A percentile compares a stretch with the other conserved stretches of the same genome.
These are phyloP conservation scores for Fusarium mexicanum DNA, from an alignment of 2,329 filamentous ascomycete genomes.

Conservation along the genomic window DNA sequence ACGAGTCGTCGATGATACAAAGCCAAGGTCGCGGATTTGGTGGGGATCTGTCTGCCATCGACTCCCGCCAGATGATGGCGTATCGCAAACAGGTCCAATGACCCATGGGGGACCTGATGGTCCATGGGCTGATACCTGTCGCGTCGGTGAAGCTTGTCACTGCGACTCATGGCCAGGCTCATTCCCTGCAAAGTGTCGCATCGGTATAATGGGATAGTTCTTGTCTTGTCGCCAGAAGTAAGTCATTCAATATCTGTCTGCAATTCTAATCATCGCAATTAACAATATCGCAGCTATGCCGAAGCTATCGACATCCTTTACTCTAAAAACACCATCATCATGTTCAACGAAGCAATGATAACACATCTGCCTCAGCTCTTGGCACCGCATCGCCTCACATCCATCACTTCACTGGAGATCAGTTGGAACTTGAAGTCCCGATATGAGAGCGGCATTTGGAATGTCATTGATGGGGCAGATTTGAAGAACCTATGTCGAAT, in stretches of 20 bases:
- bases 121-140: background rate
- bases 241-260: accelerated
- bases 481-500: accelerated
- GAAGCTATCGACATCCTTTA: background rate
- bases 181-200: background rate
- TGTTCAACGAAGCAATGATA: background rate
- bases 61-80: background rate
- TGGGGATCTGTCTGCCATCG: background rate
- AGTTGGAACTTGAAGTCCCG: background rate
- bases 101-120: background rate
- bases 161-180: background rate
- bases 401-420: background rate
- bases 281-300: background rate
- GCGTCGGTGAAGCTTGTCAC: background rate
- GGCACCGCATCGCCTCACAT: background rate
- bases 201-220: background rate
- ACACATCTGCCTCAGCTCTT: background rate
- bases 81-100: background rate
- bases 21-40: background rate
- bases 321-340: background rate
- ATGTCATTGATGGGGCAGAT: background rate
- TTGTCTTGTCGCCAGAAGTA: background rate
- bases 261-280: background rate
- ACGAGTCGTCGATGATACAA: background rate
- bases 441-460: accelerated